Evolutionary conservation across 352 stramenopile genomes (phyloP), one percentile per base, ranked within the genome.

Genomic region (Thraustotheca clavata): DNA sequence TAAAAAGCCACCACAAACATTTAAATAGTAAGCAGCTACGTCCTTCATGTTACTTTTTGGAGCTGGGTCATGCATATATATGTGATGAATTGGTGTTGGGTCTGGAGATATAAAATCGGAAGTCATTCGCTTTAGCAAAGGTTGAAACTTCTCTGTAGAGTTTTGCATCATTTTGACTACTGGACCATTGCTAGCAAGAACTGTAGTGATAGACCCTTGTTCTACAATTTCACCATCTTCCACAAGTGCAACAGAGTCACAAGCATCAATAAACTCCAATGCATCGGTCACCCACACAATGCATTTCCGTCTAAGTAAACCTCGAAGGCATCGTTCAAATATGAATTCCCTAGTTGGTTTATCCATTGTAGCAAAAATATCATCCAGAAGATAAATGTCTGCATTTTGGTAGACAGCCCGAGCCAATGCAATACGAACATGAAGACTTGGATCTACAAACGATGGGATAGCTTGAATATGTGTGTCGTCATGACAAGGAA

Each of bases 321-420:
- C 38, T 16, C 38, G 38, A 43, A 43, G 38, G 38, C 38, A 43
- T 20, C 38, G 38, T 20, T 43, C 38, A 43, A 43, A 43, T 16
- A 43, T 43, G 20, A 43, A 43, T 16, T 20, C 16, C 16, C 38
- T 16, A 16, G 38, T 18, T 16, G 38, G 16, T 20, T 16, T 20
- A 20, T 43, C 38, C 38, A 43, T 43, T 16, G 38, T 43, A 16
- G 38, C 38, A 43, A 80, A 47, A 2, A 67, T 27, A 52, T 80
- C 74, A 47, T 80, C 74, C 14, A 80, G 22, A 6, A 81, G 16
- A 22, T 75, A 67, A 0, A 87, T 67, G 66, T 86, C 75, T 14
- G 69, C 50, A 62, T 87, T 52, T 1, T 61, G 36, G 71, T 87
- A 87, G 5, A 80, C 65, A 33, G 74, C 71, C 33, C 77, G 72